Base-by-base conservation (phyloP, 108 stramenopile species). In the Skeletonema tropicum region DNA sequence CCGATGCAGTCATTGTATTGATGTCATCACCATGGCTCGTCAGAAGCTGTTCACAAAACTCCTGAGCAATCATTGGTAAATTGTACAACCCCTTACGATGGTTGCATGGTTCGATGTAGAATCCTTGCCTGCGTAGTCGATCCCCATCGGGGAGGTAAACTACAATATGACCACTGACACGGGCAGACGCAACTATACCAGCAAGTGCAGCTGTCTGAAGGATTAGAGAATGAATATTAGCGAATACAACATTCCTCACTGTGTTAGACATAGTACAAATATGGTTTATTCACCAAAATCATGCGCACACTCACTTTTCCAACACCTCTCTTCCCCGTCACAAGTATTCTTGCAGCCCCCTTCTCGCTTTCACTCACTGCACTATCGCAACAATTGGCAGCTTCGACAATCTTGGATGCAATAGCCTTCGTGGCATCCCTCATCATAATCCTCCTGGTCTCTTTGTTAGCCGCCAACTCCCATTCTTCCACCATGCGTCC, bases 401-500 rank as follows among this genome's bases (percentile, higher is more conserved):
- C 75, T 35, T 59, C 80, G 0, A 71, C 70, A 58, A 81, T 41
- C 26, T 45, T 71, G 14, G 33, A 32, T 5, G 93, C 93, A 66
- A 92, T 83, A 2, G 64, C 57, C 36, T 71, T 71, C 41, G 87
- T 91, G 14, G 76, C 77, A 31, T 80, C 75, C 59, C 93, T 81
- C 31, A 94, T 63, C 80, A 94, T 81, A 14, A 94, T 94, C 14
- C 93, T 75, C 67, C 91, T 90, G 6, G 90, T 88, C 52, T 79
- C 71, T 33, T 88, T 80, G 64, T 90, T 80, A 10, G 90, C 89
- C 3, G 90, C 65, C 21, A 94, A 70, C 63, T 90, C 85, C 93
- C 93, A 94, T 67, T 92, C 91, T 64, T 94, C 93, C 13, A 94
- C 86, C 93, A 94, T 94, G 33, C 87, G 75, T n/a, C 90, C 90